Evolutionary conservation across 2,329 filamentous ascomycete species (phyloP), one percentile per base, ranked within the genome.

Genomic region (Aureobasidium lini): DNA sequence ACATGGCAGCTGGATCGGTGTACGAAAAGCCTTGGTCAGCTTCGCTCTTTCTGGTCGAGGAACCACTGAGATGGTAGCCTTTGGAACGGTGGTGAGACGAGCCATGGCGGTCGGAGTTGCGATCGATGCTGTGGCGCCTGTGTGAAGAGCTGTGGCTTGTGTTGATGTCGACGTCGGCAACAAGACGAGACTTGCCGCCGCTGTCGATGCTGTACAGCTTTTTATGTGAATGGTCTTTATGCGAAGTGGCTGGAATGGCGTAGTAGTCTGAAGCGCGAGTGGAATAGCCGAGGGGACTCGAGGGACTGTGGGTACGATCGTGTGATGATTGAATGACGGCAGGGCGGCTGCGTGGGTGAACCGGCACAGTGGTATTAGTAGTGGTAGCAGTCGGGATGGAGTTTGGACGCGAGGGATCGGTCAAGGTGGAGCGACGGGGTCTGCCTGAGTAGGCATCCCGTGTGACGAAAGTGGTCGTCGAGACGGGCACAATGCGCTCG

Each of bases 1-100:
- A 80, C 77, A 80, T 80, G 65, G 72, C 72, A 9, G 76, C 76
- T 4, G 77, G 69, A 63, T 79, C 76, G 1, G 77, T 79, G 68
- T 80, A 80, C 3, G 76, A 79, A 64, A 75, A 79, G 59, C 32
- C 52, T 44, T 62, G 28, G 31, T 60, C 52, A 23, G 36, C 36
- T n/a, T 50, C 37, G 62, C 60, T 61, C 58, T 23, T 63, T 52
- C 32, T 63, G 56, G 57, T 63, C 62, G 50, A 61, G 31, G 65
- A 61, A 32, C 66, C 67, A 36, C 62, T 68, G 43, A 66, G 62
- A 61, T 72, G 69, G 57, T 73, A 72, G 36, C 59, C 62, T 63
- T 66, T 66, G 13, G 66, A 61, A 16, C 66, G 65, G 43, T 67
- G 62, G n/a, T 68, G 66, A 10, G 62, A 63, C 15, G 61, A 63